Evolutionary conservation across 805 yeast genomes (phyloP), one percentile per base, ranked within the genome.

Genomic region (Metschnikowia hibisci): DNA sequence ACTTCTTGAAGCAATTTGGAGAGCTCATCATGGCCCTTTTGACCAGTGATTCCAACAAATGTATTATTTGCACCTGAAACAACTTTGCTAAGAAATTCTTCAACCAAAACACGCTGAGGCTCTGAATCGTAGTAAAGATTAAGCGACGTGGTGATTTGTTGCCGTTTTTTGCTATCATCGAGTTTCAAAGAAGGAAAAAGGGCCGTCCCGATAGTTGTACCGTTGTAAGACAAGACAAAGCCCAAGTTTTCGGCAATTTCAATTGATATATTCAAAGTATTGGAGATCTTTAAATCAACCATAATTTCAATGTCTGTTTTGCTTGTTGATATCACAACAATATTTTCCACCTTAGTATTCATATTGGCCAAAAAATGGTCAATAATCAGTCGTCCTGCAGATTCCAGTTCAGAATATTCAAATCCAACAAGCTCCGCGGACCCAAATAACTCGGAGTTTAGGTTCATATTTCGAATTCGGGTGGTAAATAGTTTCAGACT

Each of bases 141-240:
- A n/a, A 66, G 20, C 4, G 32, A 13, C 1, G 56, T 46, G 2
- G 58, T 52, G 11, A 63, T n/a, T 31, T 56, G 53, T 14, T 55
- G 47, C 4, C 50, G 40, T 1, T 40, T 42, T 12, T 3, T 48
- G 10, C 43, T 37, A 7, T 58, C 37, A 1, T 49, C 47, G 1
- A 71, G 39, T 3, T 29, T 29, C 2, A 68, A 43, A 4, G 59
- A 56, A 0, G 50, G 26, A 0, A 69, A 11, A 13, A 48, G 56
- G 5, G 67, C 32, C 6, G 44, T 41, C 0, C 74, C 79, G 29
- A 76, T 49, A 1, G 23, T 39, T 0, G 74, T 60, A 1, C 58
- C 61, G 41, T 71, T 67, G 46, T 56, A 61, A 2, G 42, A 50
- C 5, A 73, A 38, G 5, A 57, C 53, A 15, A 72, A 48, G 5